Percentiles rank a stretch among this genome's conserved stretches.
Evolutionary conservation across 2,329 filamentous ascomycete genomes (phyloP).

Genomic region (Bipolaris sorokiniana): DNA sequence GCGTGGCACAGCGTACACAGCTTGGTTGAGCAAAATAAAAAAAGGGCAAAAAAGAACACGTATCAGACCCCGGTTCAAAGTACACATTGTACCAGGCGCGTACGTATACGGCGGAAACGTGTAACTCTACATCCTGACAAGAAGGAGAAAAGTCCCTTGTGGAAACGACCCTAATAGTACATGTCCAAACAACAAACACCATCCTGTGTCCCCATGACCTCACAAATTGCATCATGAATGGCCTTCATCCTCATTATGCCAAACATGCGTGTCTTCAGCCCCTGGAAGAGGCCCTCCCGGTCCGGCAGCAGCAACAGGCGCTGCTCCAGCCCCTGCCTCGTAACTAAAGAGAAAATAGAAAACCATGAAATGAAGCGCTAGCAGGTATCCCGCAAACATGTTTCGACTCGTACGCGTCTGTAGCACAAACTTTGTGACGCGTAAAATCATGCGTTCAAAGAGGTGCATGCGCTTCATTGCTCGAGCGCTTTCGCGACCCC

Average conservation of each 20-base stretch:
- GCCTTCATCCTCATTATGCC: slow-evolving; percentile 46
- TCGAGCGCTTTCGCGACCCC: slow-evolving; percentile 87
- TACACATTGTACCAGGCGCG: background rate
- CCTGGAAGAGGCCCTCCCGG: slow-evolving; percentile 24
- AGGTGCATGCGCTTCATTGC: slow-evolving; percentile 93
- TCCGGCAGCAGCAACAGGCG: slow-evolving; percentile 38
- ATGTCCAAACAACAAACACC: background rate
- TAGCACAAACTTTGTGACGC: slow-evolving; percentile 86
- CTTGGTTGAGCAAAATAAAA: background rate
- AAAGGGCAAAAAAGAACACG: background rate
- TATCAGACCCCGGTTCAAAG: background rate
- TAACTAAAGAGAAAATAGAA: slow-evolving; percentile 88
- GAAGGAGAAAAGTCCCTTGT: background rate
- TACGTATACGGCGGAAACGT: background rate
- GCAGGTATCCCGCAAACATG: slow-evolving; percentile 88
- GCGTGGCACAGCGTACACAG: background rate
- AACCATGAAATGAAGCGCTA: slow-evolving; percentile 85
- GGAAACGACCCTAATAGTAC: slow-evolving; percentile 8
- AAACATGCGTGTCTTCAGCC: slow-evolving; percentile 35
- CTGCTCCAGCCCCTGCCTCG: slow-evolving; percentile 56
- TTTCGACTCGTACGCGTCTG: slow-evolving; percentile 90
- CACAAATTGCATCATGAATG: slow-evolving; percentile 24
- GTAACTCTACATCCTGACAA: no score
- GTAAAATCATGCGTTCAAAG: slow-evolving; percentile 88
- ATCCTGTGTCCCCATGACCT: slow-evolving; percentile 12